Evolutionary conservation across 306 rosid species (phyloP).

Genomic region (Medicago truncatula): MtrunA17r5.0-ANR NC_053046.1:16177501-16178000

Average conservation of each 20-base stretch:
- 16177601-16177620: constrained; percentile 62
- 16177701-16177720: constrained; percentile 18
- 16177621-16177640: constrained; percentile 48
- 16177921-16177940: neutral
- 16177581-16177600: constrained; percentile 61
- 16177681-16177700: constrained; percentile 13
- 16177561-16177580: constrained; percentile 63
- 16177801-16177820: neutral
- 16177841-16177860: neutral
- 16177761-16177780: neutral
- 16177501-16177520: constrained; percentile 70
- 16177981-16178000: neutral
- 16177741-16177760: neutral
- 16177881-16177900: neutral
- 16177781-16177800: neutral
- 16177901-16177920: neutral
- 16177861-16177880: neutral
- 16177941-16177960: no score
- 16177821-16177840: neutral
- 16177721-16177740: neutral
- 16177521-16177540: constrained; percentile 66
- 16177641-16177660: constrained; percentile 15
- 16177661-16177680: constrained; percentile 26
- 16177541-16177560: constrained; percentile 70
- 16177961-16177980: neutral